Evolutionary conservation across 768 basidiomycete species (phyloP).

Genomic region (Baorangia bicolor): DNA sequence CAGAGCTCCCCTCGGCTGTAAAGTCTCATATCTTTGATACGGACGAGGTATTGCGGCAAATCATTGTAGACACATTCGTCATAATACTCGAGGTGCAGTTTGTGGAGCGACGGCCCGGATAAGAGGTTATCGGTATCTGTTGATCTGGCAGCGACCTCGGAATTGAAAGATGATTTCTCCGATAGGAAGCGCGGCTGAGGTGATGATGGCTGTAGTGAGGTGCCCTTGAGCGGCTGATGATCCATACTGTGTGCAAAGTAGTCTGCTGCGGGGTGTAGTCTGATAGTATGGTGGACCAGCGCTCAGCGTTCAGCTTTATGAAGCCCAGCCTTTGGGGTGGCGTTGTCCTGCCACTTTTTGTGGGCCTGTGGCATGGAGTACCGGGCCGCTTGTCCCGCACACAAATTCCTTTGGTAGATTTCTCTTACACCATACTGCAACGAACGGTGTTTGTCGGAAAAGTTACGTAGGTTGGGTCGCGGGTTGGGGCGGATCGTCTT

Average conservation of each 20-base stretch:
- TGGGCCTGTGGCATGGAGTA: no score
- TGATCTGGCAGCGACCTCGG: not conserved
- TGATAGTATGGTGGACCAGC: not conserved
- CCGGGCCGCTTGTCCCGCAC: not conserved
- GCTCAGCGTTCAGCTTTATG: no score
- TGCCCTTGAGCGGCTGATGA: not conserved
- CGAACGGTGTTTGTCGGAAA: no score
- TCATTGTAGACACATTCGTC: constrained; percentile 12
- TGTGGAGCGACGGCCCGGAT: not conserved
- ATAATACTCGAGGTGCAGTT: constrained; percentile 1
- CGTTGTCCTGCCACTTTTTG: no score
- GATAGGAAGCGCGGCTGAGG: not conserved
- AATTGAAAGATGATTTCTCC: not conserved
- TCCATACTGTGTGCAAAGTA: not conserved
- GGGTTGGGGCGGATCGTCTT: no score
- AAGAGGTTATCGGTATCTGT: not conserved
- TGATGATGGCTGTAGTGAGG: not conserved
- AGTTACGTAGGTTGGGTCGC: no score
- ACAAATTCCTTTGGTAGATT: not conserved
- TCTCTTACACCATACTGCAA: no score
- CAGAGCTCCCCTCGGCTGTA: constrained; percentile 6
- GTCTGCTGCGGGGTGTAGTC: not conserved
- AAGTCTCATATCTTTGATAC: constrained; percentile 12
- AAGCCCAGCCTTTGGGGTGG: no score
- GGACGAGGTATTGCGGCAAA: constrained; percentile 16